phyloP scores from a whole-genome alignment of 192 early-diverging fungal genomes.

The Backusella sp. region DNA sequence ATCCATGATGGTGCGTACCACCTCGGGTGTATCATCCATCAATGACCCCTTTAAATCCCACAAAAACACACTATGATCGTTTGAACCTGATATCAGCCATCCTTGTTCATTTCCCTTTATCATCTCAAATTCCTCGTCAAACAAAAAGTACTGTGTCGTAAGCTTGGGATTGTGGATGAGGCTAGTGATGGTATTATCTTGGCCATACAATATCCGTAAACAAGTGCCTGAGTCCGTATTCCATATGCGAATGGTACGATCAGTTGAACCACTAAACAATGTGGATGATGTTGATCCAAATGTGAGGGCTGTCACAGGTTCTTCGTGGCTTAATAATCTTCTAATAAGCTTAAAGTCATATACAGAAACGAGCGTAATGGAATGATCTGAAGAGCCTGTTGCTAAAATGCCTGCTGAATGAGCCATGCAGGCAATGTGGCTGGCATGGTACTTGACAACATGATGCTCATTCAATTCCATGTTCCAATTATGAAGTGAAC shows the following conservation, averaged over 20 bases:
- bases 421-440: constrained; percentile 12
- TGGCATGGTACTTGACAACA: neutral
- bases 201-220: constrained; percentile 10
- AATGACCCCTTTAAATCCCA: constrained; percentile 8
- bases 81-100: constrained; percentile 15
- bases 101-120: neutral
- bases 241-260: constrained; percentile 17
- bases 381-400: constrained; percentile 16
- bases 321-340: constrained; percentile 9
- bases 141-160: neutral
- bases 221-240: neutral
- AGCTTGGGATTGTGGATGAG: neutral
- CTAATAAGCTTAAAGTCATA: neutral
- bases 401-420: neutral
- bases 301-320: constrained; percentile 5
- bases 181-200: constrained; percentile 14
- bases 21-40: neutral
- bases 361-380: neutral
- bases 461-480: neutral
- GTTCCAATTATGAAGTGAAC: constrained; percentile 19
- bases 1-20: constrained; percentile 10
- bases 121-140: neutral
- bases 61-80: constrained; percentile 13
- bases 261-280: constrained; percentile 17
- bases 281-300: neutral